A percentile compares a stretch with the other conserved stretches of the same genome.
Evolutionary conservation across 2,329 filamentous ascomycete species (phyloP).

Genomic region (Myriosclerotinia scirpicola): DNA sequence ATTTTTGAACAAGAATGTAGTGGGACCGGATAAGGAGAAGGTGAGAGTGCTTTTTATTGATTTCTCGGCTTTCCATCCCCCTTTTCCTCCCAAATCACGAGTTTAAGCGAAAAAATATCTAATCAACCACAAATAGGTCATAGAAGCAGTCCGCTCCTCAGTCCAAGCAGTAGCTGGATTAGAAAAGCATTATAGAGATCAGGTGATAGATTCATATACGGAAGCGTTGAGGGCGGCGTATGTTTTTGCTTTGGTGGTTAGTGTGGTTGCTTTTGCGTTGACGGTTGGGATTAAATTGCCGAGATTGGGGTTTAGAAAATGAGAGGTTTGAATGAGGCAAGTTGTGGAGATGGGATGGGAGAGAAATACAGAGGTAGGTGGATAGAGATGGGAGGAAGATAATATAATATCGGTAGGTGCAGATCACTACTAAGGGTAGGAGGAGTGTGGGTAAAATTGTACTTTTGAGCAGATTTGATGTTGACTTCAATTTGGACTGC

Average conservation of each 20-base stretch:
- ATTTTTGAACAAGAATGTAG: conserved; percentile 59
- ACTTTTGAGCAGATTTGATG: too few relatives aligned
- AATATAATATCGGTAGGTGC: too few relatives aligned
- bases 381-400: not conserved
- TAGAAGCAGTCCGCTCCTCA: conserved; percentile 52
- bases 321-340: conserved; percentile 34
- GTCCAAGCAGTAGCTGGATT: conserved; percentile 54
- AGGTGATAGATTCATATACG: conserved; percentile 57
- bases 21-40: conserved; percentile 56
- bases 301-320: conserved; percentile 49
- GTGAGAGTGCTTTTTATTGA: conserved; percentile 24
- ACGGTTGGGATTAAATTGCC: conserved; percentile 56
- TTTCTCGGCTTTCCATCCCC: not conserved
- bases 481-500: too few relatives aligned
- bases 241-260: conserved; percentile 47
- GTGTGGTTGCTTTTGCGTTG: conserved; percentile 49
- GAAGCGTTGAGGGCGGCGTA: conserved; percentile 50
- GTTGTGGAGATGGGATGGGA: not conserved
- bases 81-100: not conserved
- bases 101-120: conserved; percentile 9
- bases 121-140: conserved; percentile 42
- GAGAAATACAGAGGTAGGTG: not conserved
- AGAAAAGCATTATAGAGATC: conserved; percentile 48
- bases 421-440: too few relatives aligned
- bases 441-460: not conserved